Conservation (phyloP, 768 basidiomycete species). For the Boletus subcaerulescens region DNA sequence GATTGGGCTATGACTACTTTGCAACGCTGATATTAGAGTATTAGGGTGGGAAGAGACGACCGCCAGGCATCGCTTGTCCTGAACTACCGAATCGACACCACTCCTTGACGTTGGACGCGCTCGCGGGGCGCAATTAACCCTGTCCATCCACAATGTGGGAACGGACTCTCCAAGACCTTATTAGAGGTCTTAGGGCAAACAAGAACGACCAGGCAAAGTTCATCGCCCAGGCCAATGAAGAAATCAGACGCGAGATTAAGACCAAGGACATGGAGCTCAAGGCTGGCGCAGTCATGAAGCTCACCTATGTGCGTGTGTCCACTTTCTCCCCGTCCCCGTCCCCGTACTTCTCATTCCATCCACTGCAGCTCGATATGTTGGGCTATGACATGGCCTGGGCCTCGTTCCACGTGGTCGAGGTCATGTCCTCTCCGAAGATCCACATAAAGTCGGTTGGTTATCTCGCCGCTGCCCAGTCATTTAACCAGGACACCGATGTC, state of each 20-base stretch:
- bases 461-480: constrained; percentile 88
- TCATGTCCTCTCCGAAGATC: constrained; percentile 90
- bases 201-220: constrained; percentile 92
- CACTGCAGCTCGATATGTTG: constrained; percentile 87
- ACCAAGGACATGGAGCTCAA: constrained; percentile 96
- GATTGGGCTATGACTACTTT: too few relatives aligned
- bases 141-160: constrained; percentile 73
- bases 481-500: constrained; percentile 92
- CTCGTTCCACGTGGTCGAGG: constrained; percentile 95
- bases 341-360: constrained; percentile 9
- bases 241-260: constrained; percentile 89
- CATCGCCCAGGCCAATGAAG: constrained; percentile 89
- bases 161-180: constrained; percentile 91
- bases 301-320: constrained; percentile 80
- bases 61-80: too few relatives aligned
- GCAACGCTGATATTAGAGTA: too few relatives aligned
- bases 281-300: constrained; percentile 90
- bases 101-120: neutral
- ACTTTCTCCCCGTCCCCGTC: neutral
- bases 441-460: constrained; percentile 97
- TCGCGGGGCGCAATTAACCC: too few relatives aligned
- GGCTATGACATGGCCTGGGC: constrained; percentile 95
- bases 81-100: neutral
- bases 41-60: too few relatives aligned
- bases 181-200: constrained; percentile 92